Percentiles rank a stretch among this genome's conserved stretches.
phyloP scores from a whole-genome alignment of 2,329 filamentous ascomycete species.

The Xylaria hypoxylon region DNA sequence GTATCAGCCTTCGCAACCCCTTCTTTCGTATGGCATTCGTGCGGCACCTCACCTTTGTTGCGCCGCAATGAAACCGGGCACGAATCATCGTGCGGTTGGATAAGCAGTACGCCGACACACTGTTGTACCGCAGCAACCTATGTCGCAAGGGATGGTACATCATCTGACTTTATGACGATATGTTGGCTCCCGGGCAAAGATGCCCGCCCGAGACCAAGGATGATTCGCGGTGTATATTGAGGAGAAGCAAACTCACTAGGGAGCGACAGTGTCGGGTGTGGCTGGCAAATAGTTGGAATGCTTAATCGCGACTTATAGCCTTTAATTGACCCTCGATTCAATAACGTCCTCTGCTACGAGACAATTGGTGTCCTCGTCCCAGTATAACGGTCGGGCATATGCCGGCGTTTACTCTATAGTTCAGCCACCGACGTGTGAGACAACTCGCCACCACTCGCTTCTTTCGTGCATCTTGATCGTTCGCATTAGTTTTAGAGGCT shows the following conservation, averaged over 20 bases:
- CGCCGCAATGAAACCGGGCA: slow-evolving; percentile 12
- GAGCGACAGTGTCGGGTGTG: slow-evolving; percentile 13
- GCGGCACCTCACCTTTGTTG: slow-evolving; percentile 22
- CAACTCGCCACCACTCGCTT: not conserved
- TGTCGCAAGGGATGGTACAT: slow-evolving; percentile 1
- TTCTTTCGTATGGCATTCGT: not conserved
- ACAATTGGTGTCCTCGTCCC: slow-evolving; percentile 19
- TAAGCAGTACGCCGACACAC: slow-evolving; percentile 8
- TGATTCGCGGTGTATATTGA: not conserved
- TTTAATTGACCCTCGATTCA: slow-evolving; percentile 4
- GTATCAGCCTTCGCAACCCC: not conserved
- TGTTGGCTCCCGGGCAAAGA: not conserved
- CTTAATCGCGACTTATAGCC: slow-evolving; percentile 11
- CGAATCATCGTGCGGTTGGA: slow-evolving; percentile 22
- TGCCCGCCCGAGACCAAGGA: not conserved
- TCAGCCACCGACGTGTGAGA: slow-evolving; percentile 8
- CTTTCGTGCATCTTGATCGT: not conserved
- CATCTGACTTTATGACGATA: not conserved
- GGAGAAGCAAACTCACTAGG: slow-evolving; percentile 5
- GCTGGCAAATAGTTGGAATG: slow-evolving; percentile 25
- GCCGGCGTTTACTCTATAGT: slow-evolving; percentile 1
- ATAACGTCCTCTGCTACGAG: slow-evolving; percentile 20
- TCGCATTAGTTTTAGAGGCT: slow-evolving; percentile 1
- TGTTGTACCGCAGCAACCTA: slow-evolving; percentile 23
- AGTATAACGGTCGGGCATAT: slow-evolving; percentile 24